These are phyloP conservation scores for Yarrowia yakushimensis DNA, from an alignment of 805 yeast species.

Conservation along the genomic window DNA sequence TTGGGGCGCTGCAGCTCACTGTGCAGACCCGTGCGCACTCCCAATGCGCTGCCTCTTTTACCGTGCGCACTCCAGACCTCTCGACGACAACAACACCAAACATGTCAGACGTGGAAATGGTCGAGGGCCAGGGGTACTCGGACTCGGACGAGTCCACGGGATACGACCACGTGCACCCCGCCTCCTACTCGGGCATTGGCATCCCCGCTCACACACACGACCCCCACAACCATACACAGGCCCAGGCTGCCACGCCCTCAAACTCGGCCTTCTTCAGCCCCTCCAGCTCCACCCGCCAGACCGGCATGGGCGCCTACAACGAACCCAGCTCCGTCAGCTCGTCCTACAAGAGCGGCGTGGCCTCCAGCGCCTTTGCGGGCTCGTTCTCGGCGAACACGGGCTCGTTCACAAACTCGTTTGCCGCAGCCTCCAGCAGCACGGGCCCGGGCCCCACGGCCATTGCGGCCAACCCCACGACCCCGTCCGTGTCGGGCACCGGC, in stretches of 20 bases:
- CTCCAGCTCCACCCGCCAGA: conserved; percentile 32
- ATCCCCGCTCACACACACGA: neutral
- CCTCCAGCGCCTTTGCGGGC: neutral
- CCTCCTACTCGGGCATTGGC: conserved; percentile 11
- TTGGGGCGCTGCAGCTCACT: neutral
- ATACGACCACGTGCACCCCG: conserved; percentile 9
- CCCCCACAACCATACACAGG: neutral
- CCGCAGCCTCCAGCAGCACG: neutral
- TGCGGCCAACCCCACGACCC: neutral
- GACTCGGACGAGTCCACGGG: conserved; percentile 22
- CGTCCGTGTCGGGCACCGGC: neutral
- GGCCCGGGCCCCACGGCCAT: neutral
- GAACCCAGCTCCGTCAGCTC: conserved; percentile 31
- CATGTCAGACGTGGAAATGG: conserved; percentile 25
- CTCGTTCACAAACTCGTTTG: neutral
- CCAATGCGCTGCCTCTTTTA: conserved; percentile 10
- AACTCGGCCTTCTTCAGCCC: conserved; percentile 33
- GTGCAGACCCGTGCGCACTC: neutral
- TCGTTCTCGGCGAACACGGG: neutral
- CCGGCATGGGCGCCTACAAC: conserved; percentile 29
- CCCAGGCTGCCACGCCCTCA: neutral
- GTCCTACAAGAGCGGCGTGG: conserved; percentile 30
- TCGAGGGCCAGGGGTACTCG: conserved; percentile 26
- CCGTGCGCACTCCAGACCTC: neutral
- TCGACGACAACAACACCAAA: conserved; percentile 2